Base-by-base conservation (phyloP, 164 flowering plant genomes). In the Dillenia suffruticosa region DNA sequence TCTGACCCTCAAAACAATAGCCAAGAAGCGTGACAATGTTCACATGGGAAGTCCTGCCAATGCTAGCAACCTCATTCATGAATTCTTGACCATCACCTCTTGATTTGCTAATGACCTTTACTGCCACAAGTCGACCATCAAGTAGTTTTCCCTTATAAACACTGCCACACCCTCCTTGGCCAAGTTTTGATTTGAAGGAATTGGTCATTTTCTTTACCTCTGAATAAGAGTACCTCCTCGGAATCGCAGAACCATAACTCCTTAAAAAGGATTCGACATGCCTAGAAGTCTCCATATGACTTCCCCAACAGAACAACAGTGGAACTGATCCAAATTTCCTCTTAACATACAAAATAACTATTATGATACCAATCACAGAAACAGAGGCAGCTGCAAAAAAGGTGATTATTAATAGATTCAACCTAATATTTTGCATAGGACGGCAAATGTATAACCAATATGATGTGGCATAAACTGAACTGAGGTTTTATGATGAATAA, bases 121-220 rank as follows among this genome's bases (percentile, higher is more conserved):
- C 74, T 13, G 83, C 82, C 1, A 80, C 80, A 4, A 58, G 57
- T 16, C 62, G 56, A 1, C 83, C 80, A 60, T 70, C 67, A 9
- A 2, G 50, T 19, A 78, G 66, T 57, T 71, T 67, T 44, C 87
- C 87, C 68, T 75, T 77, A 61, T 53, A 83, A 0, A 83, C 87
- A 14, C 60, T 10, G 2, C 80, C 87, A 70, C 60, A 83, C 7
- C 79, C 84, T 58, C 83, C 87, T 69, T 75, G 56, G 10, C 84
- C 81, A 44, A 80, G 26, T 62, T 77, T 72, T 5, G 71, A 65
- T 44, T 67, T 61, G 59, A 80, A 78, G 44, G 70, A 69, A 6
- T 65, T 63, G 9, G 81, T 78, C 57, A 80, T 78, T 51, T 63
- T 80, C 63, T 72, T 74, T 11, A 77, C 22, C 6, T 81, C 72